Evolutionary conservation across 805 yeast genomes (phyloP), one percentile per base, ranked within the genome.

Genomic region (Candida multigemmis): DNA sequence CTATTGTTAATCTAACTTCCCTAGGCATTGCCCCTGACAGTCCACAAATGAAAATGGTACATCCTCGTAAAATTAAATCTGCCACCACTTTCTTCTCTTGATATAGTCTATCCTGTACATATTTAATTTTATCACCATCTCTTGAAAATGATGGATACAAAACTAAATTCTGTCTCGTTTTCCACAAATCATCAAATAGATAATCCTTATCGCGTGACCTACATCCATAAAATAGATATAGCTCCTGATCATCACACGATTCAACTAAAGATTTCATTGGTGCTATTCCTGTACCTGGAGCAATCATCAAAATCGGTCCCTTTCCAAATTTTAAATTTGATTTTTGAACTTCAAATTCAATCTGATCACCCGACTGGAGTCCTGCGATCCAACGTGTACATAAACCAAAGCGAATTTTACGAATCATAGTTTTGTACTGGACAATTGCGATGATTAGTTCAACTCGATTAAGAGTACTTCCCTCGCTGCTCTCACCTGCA

Each of bases 231-330:
- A 87, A 83, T 15, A 89, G 49, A 22, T 65, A 54, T 21, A 79
- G 42, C 2, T 51, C 47, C 15, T 56, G 58, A 2, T 31, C 23
- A 1, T 39, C 40, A 16, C 26, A 21, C 3, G 27, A 18, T 5
- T 31, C 30, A 12, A 50, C 32, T 21, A 87, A 43, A 1, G 83
- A 68, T 42, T 84, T 71, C 68, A 89, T 74, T 2, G 98, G 98
- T 1, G 99, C 98, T 7, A 91, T 63, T 2, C 99, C 99, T 0
- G 97, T 93, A 3, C 98, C 99, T 0, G 98, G 94, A 2, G 89
- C 79, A 4, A 89, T 65, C 69, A 89, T 60, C 3, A 91, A 54
- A 14, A 81, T 53, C 0, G 94, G 48, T 23, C 52, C 46, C 20
- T 25, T 7, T 9, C 27, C 26, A 9, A 68, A 54, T 21, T 50